Conservation (phyloP, 495 filamentous ascomycete species). For the Penicillium paradoxum region DNA sequence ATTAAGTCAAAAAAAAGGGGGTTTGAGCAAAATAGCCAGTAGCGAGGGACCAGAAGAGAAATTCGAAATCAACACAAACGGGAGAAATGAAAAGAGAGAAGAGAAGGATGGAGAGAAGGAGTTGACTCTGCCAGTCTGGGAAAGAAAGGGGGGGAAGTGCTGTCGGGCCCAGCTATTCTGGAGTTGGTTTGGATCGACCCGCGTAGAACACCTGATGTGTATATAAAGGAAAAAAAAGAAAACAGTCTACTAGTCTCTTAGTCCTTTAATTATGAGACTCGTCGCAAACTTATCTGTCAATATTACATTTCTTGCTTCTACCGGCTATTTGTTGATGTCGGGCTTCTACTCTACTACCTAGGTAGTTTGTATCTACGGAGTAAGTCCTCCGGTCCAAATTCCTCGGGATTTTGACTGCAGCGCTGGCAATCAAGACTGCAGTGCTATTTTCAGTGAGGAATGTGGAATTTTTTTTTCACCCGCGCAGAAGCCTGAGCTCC, state of each 20-base stretch:
- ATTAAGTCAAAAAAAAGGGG: slow-evolving; percentile 6
- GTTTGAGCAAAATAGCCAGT: neutral
- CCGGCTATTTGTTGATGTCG: no score
- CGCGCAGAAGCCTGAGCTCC: no score
- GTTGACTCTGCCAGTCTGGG: slow-evolving; percentile 23
- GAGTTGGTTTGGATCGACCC: slow-evolving; percentile 24
- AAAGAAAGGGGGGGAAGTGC: slow-evolving; percentile 26
- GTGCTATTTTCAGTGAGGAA: neutral
- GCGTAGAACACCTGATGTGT: slow-evolving; percentile 2
- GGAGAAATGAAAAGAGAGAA: slow-evolving; percentile 15
- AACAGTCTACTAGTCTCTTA: no score
- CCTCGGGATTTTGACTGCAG: slow-evolving; percentile 7
- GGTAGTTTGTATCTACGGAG: neutral
- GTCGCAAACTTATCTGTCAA: neutral
- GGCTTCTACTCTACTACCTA: no score
- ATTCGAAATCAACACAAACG: slow-evolving; percentile 20
- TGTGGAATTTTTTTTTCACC: neutral
- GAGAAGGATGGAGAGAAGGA: slow-evolving; percentile 15
- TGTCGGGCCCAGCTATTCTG: slow-evolving; percentile 16
- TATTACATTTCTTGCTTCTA: neutral
- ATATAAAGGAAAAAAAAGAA: no score
- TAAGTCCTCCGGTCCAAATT: neutral
- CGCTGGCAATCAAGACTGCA: neutral
- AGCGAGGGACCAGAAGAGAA: slow-evolving; percentile 15
- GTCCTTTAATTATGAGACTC: neutral